Base-by-base conservation (phyloP, 495 filamentous ascomycete genomes). In the Xylaria longipes region DNA sequence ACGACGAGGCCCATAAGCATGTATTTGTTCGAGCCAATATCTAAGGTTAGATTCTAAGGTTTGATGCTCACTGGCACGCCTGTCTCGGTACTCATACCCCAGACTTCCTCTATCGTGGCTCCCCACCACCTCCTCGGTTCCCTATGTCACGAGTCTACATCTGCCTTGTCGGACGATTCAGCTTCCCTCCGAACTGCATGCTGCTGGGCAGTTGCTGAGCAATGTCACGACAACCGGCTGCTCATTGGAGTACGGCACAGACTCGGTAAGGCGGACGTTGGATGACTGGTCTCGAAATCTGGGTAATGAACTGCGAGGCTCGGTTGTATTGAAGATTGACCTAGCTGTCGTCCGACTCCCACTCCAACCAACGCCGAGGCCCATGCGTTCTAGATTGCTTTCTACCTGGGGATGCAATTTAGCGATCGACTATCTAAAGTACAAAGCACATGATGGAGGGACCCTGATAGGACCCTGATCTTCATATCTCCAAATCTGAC, bases 391-490 rank as follows among this genome's bases (percentile, higher is more conserved):
- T 5, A n/a, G 14, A 5, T 62, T 39, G n/a, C 61, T 46, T 45
- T 29, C 37, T 39, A 46, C 20, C 14, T 37, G 22, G 6, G 43
- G 45, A 65, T 65, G 41, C 27, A 6, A 52, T 52, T 56, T 27
- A 9, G 48, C 33, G 65, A 67, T 56, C 48, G 29, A 56, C 46
- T n/a, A n/a, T n/a, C n/a, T n/a, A 56, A 67, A 43, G 27, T 20
- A 41, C 31, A 11, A 54, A 56, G 35, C n/a, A 20, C 65, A 35
- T 50, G 33, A 37, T 35, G 65, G 65, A 43, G 48, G 62, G 62
- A 66, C 64, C 64, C 64, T 66, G 64, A 66, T 52, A 1, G 25
- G 29, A 54, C 64, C 64, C 65, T 56, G 65, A 67, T 67, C 65
- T 43, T 54, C 65, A 50, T 27, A 29, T 46, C 41, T 27, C 15